Evolutionary conservation across 2,329 filamentous ascomycete species (phyloP), one percentile per base, ranked within the genome.

Genomic region (Microdochium paspali): DNA sequence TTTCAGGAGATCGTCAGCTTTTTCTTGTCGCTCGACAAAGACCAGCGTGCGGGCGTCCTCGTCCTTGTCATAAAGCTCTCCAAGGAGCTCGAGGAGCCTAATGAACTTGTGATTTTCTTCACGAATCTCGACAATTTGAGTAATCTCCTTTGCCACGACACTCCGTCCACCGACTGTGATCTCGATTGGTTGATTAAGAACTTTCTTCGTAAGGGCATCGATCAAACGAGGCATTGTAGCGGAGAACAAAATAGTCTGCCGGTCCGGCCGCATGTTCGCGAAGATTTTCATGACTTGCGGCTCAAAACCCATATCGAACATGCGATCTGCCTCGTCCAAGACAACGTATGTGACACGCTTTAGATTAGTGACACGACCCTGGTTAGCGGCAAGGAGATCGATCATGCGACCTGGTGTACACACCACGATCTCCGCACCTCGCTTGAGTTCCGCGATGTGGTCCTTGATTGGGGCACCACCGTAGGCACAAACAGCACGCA

Each of bases 231-330:
- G 93, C 74, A 97, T 95, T 0, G 93, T 98, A 3, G 93, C 93
- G 0, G 93, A 97, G 65, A 97, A 98, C 23, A 97, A 76, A 46
- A 97, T 90, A 1, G 90, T 95, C 63, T 98, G 93, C 45, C 87
- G 84, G 62, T 96, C 87, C 1, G 93, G 90, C 44, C 93, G 84
- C 63, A 95, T 86, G 59, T 93, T 95, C 54, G 82, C 82, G 61
- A 97, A 83, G 49, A 98, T 93, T 66, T 95, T 96, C 81, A 93
- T 93, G 47, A 98, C 90, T 65, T 98, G 93, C 2, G 93, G 91
- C 67, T 95, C 91, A 61, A 98, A 98, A 13, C 93, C 93, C 93
- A 98, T 97, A 64, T 98, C 93, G 62, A 97, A 96, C 93, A 98
- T 97, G 52, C 93, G 85, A 66, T 98, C 93, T 44, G 93, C 93